Percentiles rank a stretch among this genome's conserved stretches.
Conservation (phyloP, 2,329 filamentous ascomycete species). For the Monilinia vaccinii-corymbosi region DNA sequence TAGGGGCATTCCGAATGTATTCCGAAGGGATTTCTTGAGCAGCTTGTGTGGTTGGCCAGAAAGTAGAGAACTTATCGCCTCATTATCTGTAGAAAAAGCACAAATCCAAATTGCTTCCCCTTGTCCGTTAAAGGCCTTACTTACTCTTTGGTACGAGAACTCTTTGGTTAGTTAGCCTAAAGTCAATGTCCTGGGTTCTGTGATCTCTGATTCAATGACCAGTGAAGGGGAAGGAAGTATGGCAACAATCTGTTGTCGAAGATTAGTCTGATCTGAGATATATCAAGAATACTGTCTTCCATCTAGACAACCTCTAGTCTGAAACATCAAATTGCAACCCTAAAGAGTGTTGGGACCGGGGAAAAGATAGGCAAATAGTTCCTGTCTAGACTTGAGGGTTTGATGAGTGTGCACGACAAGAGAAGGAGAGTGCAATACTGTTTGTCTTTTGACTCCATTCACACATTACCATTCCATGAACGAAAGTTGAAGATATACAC, state of each 20-base stretch:
- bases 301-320: background rate
- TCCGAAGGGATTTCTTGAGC: background rate
- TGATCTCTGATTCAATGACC: background rate
- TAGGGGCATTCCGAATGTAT: constrained; percentile 27
- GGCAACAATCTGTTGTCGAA: background rate
- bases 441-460: background rate
- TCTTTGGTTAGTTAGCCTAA: background rate
- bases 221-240: background rate
- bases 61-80: background rate
- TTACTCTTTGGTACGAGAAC: background rate
- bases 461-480: background rate
- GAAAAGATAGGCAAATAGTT: background rate
- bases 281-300: background rate
- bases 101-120: background rate
- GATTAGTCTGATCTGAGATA: background rate
- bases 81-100: background rate
- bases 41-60: background rate
- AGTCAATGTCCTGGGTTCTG: background rate
- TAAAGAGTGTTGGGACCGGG: background rate
- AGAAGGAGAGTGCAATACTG: background rate
- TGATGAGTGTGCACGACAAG: background rate
- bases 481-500: background rate
- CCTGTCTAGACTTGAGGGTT: background rate
- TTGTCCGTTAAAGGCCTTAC: background rate
- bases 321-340: background rate